Evolutionary conservation across 2,329 filamentous ascomycete genomes (phyloP), one percentile per base, ranked within the genome.

Genomic region (Phialocephala subalpina): DNA sequence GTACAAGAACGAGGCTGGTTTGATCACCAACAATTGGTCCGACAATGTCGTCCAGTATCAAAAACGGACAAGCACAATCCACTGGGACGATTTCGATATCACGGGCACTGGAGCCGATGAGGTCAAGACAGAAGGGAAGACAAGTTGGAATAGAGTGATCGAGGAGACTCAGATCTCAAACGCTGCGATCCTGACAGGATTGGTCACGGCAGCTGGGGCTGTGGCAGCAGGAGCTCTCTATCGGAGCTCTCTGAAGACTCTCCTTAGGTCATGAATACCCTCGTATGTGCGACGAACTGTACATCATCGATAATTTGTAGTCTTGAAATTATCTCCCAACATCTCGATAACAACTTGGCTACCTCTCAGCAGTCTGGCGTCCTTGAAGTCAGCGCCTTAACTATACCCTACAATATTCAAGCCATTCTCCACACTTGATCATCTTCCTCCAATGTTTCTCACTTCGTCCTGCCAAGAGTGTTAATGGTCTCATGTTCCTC

Each of bases 21-120:
- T 68, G 16, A 67, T 74, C 36, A 75, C 70, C 0, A 74, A 73
- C 22, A 74, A 73, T 55, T 74, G 73, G 72, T 61, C 62, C 11
- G 70, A 83, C 0, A 86, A 81, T 0, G 86, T 85, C 6, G 72
- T 88, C 0, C 80, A 84, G 55, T 89, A 88, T 72, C 86, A 88
- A 75, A 78, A 83, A 58, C 67, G 78, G 67, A 67, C 83, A 60
- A 72, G 75, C 9, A 75, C 74, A 18, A 80, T 86, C 67, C 38
- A 80, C 25, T 83, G 80, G 77, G 77, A 77, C 0, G 83, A 85
- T 58, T 85, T 79, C 65, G 78, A 80, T 5, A 71, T 77, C n/a
- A 68, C 70, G 2, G 79, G 78, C 0, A 73, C 72, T 11, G 75
- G 67, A 2, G 71, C 69, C 9, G 64, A 68, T 3, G 42, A 64